phyloP scores from a whole-genome alignment of 2,329 filamentous ascomycete species.

The Cordyceps cicadae region DNA sequence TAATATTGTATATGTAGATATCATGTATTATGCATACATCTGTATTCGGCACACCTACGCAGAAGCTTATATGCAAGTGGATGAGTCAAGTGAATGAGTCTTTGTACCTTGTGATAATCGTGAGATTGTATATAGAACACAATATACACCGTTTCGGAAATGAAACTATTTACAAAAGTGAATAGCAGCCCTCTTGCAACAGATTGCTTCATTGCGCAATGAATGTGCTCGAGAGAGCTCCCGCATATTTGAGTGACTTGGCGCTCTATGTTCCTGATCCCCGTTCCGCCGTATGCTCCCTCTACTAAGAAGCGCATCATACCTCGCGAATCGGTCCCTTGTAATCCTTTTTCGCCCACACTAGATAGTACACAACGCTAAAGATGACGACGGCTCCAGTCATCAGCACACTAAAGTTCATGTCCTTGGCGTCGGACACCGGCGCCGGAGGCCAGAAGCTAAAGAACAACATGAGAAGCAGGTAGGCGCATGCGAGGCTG shows the following conservation, averaged over 20 bases:
- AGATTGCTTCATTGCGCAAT: background rate
- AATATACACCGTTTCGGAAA: background rate
- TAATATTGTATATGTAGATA: too few relatives aligned
- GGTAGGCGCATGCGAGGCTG: slow-evolving; percentile 42
- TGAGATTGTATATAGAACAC: background rate
- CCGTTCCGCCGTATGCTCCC: background rate
- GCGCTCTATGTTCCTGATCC: background rate
- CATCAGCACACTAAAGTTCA: slow-evolving; percentile 41
- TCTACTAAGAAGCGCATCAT: background rate
- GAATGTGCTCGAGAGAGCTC: background rate
- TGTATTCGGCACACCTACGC: too few relatives aligned
- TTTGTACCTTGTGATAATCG: background rate
- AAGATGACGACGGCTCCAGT: slow-evolving; percentile 34
- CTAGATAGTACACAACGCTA: slow-evolving; percentile 38
- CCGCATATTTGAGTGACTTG: background rate
- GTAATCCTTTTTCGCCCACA: slow-evolving; percentile 34
- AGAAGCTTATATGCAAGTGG: too few relatives aligned
- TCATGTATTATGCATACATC: too few relatives aligned
- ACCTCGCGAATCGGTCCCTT: slow-evolving; percentile 31
- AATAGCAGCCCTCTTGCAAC: too few relatives aligned
- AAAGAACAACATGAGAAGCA: slow-evolving; percentile 48
- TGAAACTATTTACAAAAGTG: background rate
- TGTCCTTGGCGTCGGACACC: slow-evolving; percentile 23
- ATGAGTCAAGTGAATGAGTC: too few relatives aligned
- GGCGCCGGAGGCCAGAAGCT: slow-evolving; percentile 41